These are phyloP conservation scores for Favolaschia claudopus DNA, from an alignment of 768 basidiomycete species.

Conservation along the genomic window DNA sequence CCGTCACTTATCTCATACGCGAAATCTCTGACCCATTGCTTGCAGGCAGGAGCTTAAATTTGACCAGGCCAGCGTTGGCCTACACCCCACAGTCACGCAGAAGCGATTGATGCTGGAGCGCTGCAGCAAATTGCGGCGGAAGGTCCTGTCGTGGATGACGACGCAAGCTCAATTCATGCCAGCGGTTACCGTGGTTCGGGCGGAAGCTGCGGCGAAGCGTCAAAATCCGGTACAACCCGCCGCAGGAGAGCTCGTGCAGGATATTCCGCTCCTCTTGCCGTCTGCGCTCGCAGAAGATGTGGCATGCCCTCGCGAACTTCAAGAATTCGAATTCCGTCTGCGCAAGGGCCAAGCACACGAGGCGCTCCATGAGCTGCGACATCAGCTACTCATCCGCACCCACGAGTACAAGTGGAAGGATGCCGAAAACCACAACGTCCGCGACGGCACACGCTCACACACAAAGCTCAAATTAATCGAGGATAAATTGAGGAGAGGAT, in stretches of 20 bases:
- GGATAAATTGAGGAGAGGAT: not conserved
- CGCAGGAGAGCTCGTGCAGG: not conserved
- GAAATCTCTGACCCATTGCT: not conserved
- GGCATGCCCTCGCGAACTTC: not conserved
- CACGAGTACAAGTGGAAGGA: constrained; percentile 7
- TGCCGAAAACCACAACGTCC: not conserved
- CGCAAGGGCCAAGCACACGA: not conserved
- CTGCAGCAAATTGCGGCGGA: not conserved
- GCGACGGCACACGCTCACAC: not conserved
- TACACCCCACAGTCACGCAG: not conserved
- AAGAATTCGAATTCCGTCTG: not conserved
- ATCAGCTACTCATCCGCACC: not conserved
- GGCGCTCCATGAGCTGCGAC: not conserved
- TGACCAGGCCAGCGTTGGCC: not conserved
- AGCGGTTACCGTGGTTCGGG: not conserved
- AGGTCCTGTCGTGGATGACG: constrained; percentile 4
- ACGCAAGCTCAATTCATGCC: not conserved
- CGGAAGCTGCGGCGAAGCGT: not conserved
- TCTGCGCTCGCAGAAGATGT: not conserved
- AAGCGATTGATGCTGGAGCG: constrained; percentile 8
- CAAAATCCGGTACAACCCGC: not conserved
- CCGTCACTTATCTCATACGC: not conserved
- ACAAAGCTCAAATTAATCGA: not conserved
- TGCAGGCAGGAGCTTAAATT: not conserved
- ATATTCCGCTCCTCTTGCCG: not conserved